These are phyloP conservation scores for Aspergillus amoenus DNA, from an alignment of 2,329 filamentous ascomycete genomes.

Conservation along the genomic window DNA sequence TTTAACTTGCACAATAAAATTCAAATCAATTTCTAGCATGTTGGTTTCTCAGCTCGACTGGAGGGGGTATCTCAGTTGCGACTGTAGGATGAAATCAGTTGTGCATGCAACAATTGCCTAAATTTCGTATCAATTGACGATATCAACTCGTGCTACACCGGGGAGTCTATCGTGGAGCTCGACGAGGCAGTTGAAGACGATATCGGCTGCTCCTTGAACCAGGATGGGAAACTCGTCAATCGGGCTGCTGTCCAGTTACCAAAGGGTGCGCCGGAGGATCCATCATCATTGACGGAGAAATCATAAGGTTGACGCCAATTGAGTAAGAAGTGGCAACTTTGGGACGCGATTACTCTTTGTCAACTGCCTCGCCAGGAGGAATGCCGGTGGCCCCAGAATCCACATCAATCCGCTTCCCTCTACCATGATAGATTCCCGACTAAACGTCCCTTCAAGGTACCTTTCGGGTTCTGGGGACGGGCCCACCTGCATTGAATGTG, in stretches of 20 bases:
- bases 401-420: conserved; percentile 4
- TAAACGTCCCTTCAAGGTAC: conserved; percentile 14
- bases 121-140: conserved; percentile 14
- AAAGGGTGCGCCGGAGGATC: conserved; percentile 11
- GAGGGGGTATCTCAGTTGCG: conserved; percentile 16
- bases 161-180: not conserved
- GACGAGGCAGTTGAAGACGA: conserved; percentile 3
- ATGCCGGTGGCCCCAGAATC: conserved; percentile 15
- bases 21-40: not conserved
- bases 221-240: conserved; percentile 3
- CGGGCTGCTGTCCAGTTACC: conserved; percentile 1
- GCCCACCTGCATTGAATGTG: conserved; percentile 12
- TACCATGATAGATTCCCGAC: conserved; percentile 5
- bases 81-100: conserved; percentile 11
- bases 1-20: conserved; percentile 1
- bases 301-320: conserved; percentile 13
- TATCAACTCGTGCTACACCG: conserved; percentile 12
- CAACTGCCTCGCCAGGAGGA: conserved; percentile 5
- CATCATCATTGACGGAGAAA: conserved; percentile 13
- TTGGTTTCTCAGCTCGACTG: conserved; percentile 5
- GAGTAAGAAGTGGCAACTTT: conserved; percentile 10
- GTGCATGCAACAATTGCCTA: conserved; percentile 17
- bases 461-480: conserved; percentile 10
- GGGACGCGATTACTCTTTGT: conserved; percentile 1
- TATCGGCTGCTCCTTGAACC: conserved; percentile 7